phyloP scores from a whole-genome alignment of 257 asterid genomes.

The Echium plantagineum region DNA sequence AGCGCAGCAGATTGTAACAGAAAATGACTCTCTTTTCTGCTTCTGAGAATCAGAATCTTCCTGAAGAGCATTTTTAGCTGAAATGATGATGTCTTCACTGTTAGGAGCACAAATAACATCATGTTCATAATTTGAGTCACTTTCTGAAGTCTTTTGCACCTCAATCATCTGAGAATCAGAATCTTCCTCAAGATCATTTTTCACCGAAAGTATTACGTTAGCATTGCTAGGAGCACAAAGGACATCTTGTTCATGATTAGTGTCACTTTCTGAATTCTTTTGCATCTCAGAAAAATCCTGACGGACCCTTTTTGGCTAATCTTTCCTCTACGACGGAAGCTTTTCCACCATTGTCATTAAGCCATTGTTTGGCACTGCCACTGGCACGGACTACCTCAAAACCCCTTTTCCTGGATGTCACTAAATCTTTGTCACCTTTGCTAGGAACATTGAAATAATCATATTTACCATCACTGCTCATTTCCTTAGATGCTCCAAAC shows the following conservation, averaged over 20 bases:
- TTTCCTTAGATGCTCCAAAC: not conserved
- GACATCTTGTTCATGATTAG: no score
- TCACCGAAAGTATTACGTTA: slow-evolving; percentile 9
- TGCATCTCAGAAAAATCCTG: no score
- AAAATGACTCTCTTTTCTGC: slow-evolving; percentile 40
- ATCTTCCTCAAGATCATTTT: slow-evolving; percentile 13
- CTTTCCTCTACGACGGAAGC: no score
- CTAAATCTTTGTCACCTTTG: slow-evolving; percentile 12
- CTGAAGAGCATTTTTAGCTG: slow-evolving; percentile 15
- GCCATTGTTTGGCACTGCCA: slow-evolving; percentile 11
- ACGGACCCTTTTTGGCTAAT: slow-evolving; percentile 6
- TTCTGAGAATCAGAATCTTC: slow-evolving; percentile 27
- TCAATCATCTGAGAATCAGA: slow-evolving; percentile 27
- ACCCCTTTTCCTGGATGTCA: slow-evolving; percentile 16
- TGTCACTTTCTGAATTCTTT: no score
- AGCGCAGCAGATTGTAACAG: slow-evolving; percentile 40
- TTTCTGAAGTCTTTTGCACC: no score
- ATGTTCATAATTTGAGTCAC: no score
- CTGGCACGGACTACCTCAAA: slow-evolving; percentile 16
- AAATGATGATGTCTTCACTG: slow-evolving; percentile 1
- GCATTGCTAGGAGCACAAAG: not conserved
- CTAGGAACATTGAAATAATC: slow-evolving; percentile 9
- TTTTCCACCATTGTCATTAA: no score
- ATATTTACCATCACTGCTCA: not conserved
- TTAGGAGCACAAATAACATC: no score